phyloP scores from a whole-genome alignment of 176 grass and related monocot genomes.

The Musa beccarii region DNA sequence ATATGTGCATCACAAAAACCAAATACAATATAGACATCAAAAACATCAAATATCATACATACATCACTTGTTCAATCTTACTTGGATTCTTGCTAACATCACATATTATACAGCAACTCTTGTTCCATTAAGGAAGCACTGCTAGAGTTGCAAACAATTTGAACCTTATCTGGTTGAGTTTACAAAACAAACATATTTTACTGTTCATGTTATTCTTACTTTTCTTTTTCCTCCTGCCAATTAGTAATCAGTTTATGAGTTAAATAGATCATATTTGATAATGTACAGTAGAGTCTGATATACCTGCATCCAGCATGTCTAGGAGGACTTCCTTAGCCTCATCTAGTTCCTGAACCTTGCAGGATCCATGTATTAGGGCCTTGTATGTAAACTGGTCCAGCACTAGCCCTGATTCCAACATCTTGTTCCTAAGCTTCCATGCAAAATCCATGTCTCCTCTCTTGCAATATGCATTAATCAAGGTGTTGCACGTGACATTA shows the following conservation, averaged over 20 bases:
- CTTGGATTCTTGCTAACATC: background rate
- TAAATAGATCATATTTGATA: background rate
- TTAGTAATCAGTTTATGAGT: too few species aligned
- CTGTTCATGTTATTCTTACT: too few species aligned
- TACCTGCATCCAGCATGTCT: conserved; percentile 83
- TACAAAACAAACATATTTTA: too few species aligned
- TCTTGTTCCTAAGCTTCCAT: conserved; percentile 57
- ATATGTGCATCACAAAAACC: background rate
- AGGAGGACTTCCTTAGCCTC: conserved; percentile 67
- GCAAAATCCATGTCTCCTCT: conserved; percentile 60
- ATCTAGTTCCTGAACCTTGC: conserved; percentile 54
- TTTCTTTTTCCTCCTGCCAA: too few species aligned
- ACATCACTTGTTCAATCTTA: background rate
- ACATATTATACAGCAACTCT: background rate
- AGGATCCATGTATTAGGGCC: conserved; percentile 83
- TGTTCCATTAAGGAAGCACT: background rate
- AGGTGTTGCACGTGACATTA: conserved; percentile 79
- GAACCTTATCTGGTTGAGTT: background rate
- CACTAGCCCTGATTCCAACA: conserved; percentile 76
- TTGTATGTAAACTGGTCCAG: conserved; percentile 84
- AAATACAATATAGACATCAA: too few species aligned
- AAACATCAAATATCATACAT: background rate
- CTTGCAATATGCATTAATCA: conserved; percentile 87
- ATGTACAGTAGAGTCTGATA: background rate
- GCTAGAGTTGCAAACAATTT: background rate